Conservation (phyloP, 495 filamentous ascomycete species). For the Neurospora sublineolata region DNA sequence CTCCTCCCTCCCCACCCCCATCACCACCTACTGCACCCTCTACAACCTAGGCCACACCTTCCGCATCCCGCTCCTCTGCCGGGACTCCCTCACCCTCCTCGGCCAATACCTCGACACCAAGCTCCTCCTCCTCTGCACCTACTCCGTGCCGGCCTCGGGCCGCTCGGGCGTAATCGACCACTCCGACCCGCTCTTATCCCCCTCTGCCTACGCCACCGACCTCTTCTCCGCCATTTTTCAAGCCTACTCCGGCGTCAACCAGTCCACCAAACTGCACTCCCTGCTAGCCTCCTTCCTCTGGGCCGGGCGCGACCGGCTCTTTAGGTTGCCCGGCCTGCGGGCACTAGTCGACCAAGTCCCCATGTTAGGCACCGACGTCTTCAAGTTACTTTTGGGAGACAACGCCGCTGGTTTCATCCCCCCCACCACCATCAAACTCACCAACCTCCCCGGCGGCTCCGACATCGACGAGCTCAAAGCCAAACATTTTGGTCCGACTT, state of each 20-base stretch:
- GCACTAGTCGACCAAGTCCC: not conserved
- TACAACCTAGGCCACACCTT: slow-evolving; percentile 10
- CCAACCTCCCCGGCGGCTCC: not conserved
- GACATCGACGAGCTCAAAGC: not conserved
- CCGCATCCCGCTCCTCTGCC: not conserved
- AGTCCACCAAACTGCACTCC: not conserved
- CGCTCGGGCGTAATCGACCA: slow-evolving; percentile 1
- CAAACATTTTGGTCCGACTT: not conserved
- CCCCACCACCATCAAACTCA: accelerated
- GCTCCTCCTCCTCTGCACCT: slow-evolving; percentile 8
- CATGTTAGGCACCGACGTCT: slow-evolving; percentile 1
- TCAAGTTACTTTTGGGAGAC: slow-evolving; percentile 3
- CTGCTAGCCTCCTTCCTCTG: slow-evolving; percentile 8
- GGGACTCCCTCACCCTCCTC: slow-evolving; percentile 6
- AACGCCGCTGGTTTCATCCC: slow-evolving; percentile 1
- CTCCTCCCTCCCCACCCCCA: not conserved
- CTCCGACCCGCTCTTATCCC: not conserved
- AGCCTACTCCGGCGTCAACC: not conserved
- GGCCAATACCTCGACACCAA: slow-evolving; percentile 9
- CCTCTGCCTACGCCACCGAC: not conserved
- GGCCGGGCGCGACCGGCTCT: slow-evolving; percentile 9
- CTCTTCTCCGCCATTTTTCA: slow-evolving; percentile 1
- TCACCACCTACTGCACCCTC: slow-evolving; percentile 5
- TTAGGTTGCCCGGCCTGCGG: not conserved
- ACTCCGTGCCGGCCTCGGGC: not conserved